phyloP scores from a whole-genome alignment of 2,329 filamentous ascomycete species.

The Monosporascus sp. region DNA sequence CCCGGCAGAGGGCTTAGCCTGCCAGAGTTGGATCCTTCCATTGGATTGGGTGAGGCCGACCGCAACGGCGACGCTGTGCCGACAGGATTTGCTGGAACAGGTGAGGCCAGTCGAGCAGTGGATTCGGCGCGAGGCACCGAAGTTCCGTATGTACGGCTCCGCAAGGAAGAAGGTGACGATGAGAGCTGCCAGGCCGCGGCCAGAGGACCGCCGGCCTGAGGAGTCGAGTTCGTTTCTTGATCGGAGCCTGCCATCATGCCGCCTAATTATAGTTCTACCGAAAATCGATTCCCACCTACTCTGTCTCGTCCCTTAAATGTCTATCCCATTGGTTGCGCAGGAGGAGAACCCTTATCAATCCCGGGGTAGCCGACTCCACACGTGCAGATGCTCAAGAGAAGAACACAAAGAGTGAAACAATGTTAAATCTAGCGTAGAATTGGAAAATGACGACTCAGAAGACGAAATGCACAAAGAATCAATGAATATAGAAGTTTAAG shows the following conservation, averaged over 20 bases:
- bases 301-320: neutral
- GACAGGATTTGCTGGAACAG: constrained; percentile 42
- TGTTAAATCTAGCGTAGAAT: neutral
- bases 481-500: too few relatives aligned
- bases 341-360: neutral
- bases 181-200: constrained; percentile 35
- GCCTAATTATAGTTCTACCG: constrained; percentile 3
- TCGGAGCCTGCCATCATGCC: constrained; percentile 28
- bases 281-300: constrained; percentile 1
- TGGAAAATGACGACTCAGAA: too few relatives aligned
- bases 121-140: constrained; percentile 54
- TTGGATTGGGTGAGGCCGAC: constrained; percentile 44
- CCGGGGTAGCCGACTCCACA: neutral
- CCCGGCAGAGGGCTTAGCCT: constrained; percentile 60
- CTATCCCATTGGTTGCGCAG: neutral
- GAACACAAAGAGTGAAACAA: neutral
- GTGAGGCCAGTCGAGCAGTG: constrained; percentile 57
- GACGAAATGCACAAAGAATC: too few relatives aligned
- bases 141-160: constrained; percentile 41
- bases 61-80: constrained; percentile 41
- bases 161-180: constrained; percentile 43
- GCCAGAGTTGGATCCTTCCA: constrained; percentile 33
- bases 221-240: constrained; percentile 33
- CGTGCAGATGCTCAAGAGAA: neutral
- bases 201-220: constrained; percentile 28